phyloP scores from a whole-genome alignment of 2,329 filamentous ascomycete genomes.

The Ceratocystis cacaofunesta region DNA sequence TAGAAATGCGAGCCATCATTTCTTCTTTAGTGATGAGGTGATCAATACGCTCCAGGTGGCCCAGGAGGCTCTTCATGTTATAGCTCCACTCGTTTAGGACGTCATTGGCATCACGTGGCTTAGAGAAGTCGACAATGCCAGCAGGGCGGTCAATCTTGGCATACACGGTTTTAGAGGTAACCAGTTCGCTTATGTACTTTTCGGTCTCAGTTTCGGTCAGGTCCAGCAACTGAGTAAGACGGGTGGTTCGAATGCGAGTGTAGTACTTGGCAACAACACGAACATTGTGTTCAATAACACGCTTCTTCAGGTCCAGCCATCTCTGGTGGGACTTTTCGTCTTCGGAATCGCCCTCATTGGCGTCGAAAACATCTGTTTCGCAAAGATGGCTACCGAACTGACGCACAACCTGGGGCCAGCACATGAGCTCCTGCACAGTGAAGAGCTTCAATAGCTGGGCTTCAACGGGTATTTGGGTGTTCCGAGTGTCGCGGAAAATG shows the following conservation, averaged over 20 bases:
- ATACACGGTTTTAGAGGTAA: constrained; percentile 94
- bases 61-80: constrained; percentile 89
- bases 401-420: constrained; percentile 86
- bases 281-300: constrained; percentile 98
- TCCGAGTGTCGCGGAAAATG: constrained; percentile 72
- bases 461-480: constrained; percentile 61
- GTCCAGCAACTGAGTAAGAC: constrained; percentile 80
- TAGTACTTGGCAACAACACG: constrained; percentile 98
- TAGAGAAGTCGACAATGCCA: constrained; percentile 81
- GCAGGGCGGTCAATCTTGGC: constrained; percentile 95
- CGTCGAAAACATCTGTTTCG: constrained; percentile 78
- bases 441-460: constrained; percentile 84
- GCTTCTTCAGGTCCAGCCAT: constrained; percentile 92
- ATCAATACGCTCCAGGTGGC: constrained; percentile 77
- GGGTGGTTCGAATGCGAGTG: constrained; percentile 85
- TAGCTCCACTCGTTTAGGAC: constrained; percentile 96
- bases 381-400: constrained; percentile 80
- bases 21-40: constrained; percentile 99
- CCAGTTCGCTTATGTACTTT: constrained; percentile 95
- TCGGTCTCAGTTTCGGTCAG: constrained; percentile 91
- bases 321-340: constrained; percentile 72
- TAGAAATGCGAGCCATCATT: constrained; percentile 88
- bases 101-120: constrained; percentile 88
- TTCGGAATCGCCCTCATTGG: constrained; percentile 43
- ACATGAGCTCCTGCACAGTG: constrained; percentile 92